A percentile compares a stretch with the other conserved stretches of the same genome.
Conservation (phyloP, 768 basidiomycete species). For the Thelephora aurantiotincta region DNA sequence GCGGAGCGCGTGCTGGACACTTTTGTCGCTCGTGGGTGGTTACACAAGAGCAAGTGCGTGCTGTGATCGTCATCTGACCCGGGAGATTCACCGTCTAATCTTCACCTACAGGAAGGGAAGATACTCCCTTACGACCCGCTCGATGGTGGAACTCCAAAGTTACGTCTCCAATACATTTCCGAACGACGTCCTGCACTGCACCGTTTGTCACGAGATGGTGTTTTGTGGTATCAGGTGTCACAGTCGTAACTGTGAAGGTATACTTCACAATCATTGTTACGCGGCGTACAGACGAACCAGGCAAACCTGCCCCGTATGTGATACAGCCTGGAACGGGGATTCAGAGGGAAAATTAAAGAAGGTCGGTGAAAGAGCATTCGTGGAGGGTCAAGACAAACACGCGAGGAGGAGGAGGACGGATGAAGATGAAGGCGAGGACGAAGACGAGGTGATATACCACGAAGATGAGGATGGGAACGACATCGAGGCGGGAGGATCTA, state of each 20-base stretch:
- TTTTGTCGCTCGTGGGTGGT: slow-evolving; percentile 77
- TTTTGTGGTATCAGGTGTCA: slow-evolving; percentile 56
- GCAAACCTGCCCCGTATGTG: slow-evolving; percentile 42
- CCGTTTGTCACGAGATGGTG: slow-evolving; percentile 59
- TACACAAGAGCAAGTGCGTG: slow-evolving; percentile 58
- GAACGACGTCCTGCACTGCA: slow-evolving; percentile 59
- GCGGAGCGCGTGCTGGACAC: slow-evolving; percentile 60
- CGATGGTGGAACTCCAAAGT: slow-evolving; percentile 54
- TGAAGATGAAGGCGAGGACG: slow-evolving; percentile 31
- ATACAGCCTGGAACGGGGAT: slow-evolving; percentile 44
- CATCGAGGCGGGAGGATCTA: slow-evolving; percentile 12
- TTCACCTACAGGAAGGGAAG: slow-evolving; percentile 30
- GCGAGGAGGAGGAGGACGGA: slow-evolving; percentile 22
- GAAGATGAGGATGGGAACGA: slow-evolving; percentile 5
- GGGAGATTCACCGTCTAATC: not conserved
- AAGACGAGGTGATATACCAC: slow-evolving; percentile 15
- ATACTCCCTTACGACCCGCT: slow-evolving; percentile 64
- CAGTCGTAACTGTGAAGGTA: slow-evolving; percentile 44
- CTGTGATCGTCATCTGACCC: not conserved
- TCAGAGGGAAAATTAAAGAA: slow-evolving; percentile 29
- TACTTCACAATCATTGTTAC: slow-evolving; percentile 56
- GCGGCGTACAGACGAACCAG: slow-evolving; percentile 29
- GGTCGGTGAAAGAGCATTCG: slow-evolving; percentile 58
- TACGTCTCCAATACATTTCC: slow-evolving; percentile 66
- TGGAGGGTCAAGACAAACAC: slow-evolving; percentile 33